phyloP scores from a whole-genome alignment of 2,329 filamentous ascomycete genomes.

The Ramularia collo-cygni region DNA sequence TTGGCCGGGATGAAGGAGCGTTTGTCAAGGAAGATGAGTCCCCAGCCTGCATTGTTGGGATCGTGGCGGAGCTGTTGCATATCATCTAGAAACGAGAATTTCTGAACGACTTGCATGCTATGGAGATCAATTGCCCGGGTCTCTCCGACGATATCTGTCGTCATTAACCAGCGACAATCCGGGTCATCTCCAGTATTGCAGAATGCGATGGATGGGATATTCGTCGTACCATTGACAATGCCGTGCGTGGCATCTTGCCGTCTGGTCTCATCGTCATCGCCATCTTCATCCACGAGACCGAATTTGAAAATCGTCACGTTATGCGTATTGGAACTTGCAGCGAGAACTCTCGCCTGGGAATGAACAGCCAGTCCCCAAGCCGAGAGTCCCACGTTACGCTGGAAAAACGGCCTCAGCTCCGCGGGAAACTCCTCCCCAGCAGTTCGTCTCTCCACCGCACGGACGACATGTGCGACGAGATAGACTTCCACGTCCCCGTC shows the following conservation, averaged over 20 bases:
- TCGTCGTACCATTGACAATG: constrained; percentile 32
- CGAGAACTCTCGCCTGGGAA: constrained; percentile 71
- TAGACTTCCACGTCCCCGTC: constrained; percentile 49
- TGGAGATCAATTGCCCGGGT: constrained; percentile 27
- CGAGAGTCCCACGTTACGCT: constrained; percentile 66
- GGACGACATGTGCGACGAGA: constrained; percentile 29
- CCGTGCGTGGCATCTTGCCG: constrained; percentile 21
- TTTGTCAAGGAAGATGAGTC: constrained; percentile 32
- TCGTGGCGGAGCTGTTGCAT: too few species aligned
- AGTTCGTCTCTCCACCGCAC: constrained; percentile 30
- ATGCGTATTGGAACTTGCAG: constrained; percentile 70
- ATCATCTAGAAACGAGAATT: too few species aligned
- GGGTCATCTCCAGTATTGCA: constrained; percentile 52
- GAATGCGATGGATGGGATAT: constrained; percentile 54
- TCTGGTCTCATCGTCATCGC: constrained; percentile 6
- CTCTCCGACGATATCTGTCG: constrained; percentile 45
- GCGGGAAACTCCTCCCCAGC: constrained; percentile 12
- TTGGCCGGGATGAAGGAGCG: constrained; percentile 27
- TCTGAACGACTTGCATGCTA: constrained; percentile 16
- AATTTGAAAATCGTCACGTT: constrained; percentile 54
- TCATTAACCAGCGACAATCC: constrained; percentile 50
- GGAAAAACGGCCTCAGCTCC: constrained; percentile 54
- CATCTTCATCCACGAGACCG: constrained; percentile 38
- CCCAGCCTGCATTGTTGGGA: constrained; percentile 31
- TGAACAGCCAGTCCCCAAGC: constrained; percentile 90